Conservation (phyloP, 352 stramenopile species). For the Globisporangium radiosum region DNA sequence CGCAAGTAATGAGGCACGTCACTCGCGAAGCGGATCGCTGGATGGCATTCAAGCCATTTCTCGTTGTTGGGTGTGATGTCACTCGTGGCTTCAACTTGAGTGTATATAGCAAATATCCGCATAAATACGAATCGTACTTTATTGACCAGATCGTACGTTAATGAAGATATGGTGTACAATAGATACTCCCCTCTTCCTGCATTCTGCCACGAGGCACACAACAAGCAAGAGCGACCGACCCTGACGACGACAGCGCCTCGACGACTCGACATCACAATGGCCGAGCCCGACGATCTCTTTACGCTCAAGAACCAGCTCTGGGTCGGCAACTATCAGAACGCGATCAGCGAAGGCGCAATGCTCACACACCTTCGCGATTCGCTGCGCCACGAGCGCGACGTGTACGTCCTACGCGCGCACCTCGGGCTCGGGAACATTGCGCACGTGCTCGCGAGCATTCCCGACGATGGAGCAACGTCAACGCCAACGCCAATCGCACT, state of each 20-base stretch:
- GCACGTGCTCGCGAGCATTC: conserved; percentile 86
- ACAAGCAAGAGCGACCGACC: neutral
- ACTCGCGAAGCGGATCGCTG: too few species aligned
- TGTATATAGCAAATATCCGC: too few species aligned
- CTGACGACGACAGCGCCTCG: too few species aligned
- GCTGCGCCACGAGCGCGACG: conserved; percentile 90
- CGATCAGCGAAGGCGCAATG: conserved; percentile 87
- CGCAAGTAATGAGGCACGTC: too few species aligned
- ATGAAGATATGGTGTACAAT: too few species aligned
- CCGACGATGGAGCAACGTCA: conserved; percentile 52
- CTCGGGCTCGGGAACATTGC: conserved; percentile 87
- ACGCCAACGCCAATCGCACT: conserved; percentile 68
- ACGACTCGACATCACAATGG: conserved; percentile 34
- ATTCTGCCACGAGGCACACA: neutral
- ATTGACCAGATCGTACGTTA: too few species aligned
- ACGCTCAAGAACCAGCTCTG: conserved; percentile 97
- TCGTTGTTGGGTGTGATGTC: too few species aligned
- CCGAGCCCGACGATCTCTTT: conserved; percentile 96
- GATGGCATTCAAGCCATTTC: too few species aligned
- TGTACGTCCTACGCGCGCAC: conserved; percentile 91
- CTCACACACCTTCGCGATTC: conserved; percentile 81
- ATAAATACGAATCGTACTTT: neutral
- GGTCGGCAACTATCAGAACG: conserved; percentile 95
- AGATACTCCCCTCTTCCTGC: neutral
- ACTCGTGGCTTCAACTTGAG: too few species aligned